A percentile compares a stretch with the other conserved stretches of the same genome.
Evolutionary conservation across 495 filamentous ascomycete species (phyloP).

Genomic region (Hapsidospora chrysogenum): DNA sequence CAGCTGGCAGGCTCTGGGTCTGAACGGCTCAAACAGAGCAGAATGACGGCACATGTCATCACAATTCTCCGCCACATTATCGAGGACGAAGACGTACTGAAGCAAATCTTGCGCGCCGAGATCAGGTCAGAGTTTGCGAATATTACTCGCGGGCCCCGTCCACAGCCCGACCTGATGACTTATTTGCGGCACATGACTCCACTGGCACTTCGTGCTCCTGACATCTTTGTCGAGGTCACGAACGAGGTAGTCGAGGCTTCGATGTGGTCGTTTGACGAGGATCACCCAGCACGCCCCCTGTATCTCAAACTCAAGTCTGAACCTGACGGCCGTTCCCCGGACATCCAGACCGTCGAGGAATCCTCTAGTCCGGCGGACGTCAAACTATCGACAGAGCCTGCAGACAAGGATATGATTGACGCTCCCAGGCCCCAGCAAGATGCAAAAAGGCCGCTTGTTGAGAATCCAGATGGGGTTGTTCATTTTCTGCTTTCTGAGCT

Average conservation of each 20-base stretch:
- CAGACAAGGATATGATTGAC: slow-evolving; percentile 36
- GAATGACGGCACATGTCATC: slow-evolving; percentile 45
- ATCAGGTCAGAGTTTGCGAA: slow-evolving; percentile 59
- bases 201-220: slow-evolving; percentile 66
- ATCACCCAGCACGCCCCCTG: slow-evolving; percentile 33
- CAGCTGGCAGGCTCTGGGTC: slow-evolving; percentile 67
- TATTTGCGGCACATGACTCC: slow-evolving; percentile 71
- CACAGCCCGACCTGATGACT: slow-evolving; percentile 46
- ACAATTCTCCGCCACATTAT: slow-evolving; percentile 81
- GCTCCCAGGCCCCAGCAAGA: slow-evolving; percentile 46
- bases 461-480: slow-evolving; percentile 89
- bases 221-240: slow-evolving; percentile 79
- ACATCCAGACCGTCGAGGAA: slow-evolving; percentile 39
- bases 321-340: slow-evolving; percentile 11
- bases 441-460: slow-evolving; percentile 67
- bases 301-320: slow-evolving; percentile 15
- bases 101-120: slow-evolving; percentile 84
- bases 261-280: slow-evolving; percentile 28
- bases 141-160: slow-evolving; percentile 21
- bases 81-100: slow-evolving; percentile 81
- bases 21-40: slow-evolving; percentile 53
- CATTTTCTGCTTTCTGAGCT: slow-evolving; percentile 92
- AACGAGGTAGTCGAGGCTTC: slow-evolving; percentile 69
- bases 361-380: slow-evolving; percentile 31
- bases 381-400: slow-evolving; percentile 33